Conservation (phyloP, 1,284 basidiomycete genomes). For the Fomitopsis palustris region DNA sequence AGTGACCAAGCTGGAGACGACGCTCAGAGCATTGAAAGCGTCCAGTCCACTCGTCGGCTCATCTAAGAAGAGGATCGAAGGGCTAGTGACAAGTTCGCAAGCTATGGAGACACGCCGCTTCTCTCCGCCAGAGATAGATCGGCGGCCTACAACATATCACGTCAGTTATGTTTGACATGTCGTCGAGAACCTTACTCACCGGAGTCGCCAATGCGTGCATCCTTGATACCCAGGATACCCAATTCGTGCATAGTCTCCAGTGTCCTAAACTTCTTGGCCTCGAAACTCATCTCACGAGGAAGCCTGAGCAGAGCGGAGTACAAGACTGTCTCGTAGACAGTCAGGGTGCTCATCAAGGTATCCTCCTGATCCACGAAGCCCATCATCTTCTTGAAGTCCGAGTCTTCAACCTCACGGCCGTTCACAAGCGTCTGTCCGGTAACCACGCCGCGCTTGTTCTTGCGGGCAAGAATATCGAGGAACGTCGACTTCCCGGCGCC, state of each 20-base stretch:
- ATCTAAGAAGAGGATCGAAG: slow-evolving; percentile 93
- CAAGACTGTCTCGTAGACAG: slow-evolving; percentile 95
- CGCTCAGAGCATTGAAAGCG: slow-evolving; percentile 93
- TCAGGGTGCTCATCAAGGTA: slow-evolving; percentile 93
- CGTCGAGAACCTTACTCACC: slow-evolving; percentile 40
- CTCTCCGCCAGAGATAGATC: slow-evolving; percentile 94
- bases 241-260: slow-evolving; percentile 96
- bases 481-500: slow-evolving; percentile 97
- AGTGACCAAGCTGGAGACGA: slow-evolving; percentile 84
- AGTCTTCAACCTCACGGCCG: slow-evolving; percentile 73
- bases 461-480: slow-evolving; percentile 92
- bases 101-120: slow-evolving; percentile 95
- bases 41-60: slow-evolving; percentile 96
- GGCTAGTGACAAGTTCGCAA: slow-evolving; percentile 96
- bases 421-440: slow-evolving; percentile 82
- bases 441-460: slow-evolving; percentile 80
- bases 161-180: slow-evolving; percentile 1
- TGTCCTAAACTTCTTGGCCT: slow-evolving; percentile 92
- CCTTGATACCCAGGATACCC: slow-evolving; percentile 89
- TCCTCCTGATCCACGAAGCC: slow-evolving; percentile 99
- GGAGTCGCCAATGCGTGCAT: slow-evolving; percentile 84
- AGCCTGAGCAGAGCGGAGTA: slow-evolving; percentile 89
- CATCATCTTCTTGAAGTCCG: slow-evolving; percentile 80
- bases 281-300: slow-evolving; percentile 91
- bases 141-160: slow-evolving; percentile 44